These are phyloP conservation scores for Achaetomiella virescens DNA, from an alignment of 495 filamentous ascomycete genomes.

Conservation along the genomic window DNA sequence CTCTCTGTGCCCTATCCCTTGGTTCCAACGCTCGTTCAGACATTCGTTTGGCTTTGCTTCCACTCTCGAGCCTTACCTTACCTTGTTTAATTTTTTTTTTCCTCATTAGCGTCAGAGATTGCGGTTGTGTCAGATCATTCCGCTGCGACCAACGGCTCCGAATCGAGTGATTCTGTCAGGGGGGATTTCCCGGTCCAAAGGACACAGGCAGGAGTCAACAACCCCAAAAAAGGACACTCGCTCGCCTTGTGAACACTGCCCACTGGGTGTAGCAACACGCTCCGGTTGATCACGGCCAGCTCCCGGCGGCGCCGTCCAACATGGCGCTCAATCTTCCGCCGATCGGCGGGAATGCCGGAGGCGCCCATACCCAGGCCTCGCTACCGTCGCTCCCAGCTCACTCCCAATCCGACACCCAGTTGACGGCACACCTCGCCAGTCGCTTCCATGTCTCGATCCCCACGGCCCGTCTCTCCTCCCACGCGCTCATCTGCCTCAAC, in stretches of 20 bases:
- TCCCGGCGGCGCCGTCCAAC: conserved; percentile 23
- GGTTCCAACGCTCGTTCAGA: conserved; percentile 29
- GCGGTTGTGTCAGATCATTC: neutral
- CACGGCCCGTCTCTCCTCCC: conserved; percentile 79
- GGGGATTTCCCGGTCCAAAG: neutral
- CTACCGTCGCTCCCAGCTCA: conserved; percentile 82
- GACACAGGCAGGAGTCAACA: neutral
- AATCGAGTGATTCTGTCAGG: neutral
- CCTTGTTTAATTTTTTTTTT: conserved; percentile 4
- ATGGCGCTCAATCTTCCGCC: conserved; percentile 44
- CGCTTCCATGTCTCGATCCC: conserved; percentile 88
- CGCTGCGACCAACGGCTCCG: neutral
- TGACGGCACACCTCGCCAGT: conserved; percentile 92
- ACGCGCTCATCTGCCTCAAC: conserved; percentile 85
- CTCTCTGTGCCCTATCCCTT: conserved; percentile 9
- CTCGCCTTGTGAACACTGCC: neutral
- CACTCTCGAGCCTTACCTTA: neutral
- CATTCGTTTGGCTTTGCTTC: conserved; percentile 26
- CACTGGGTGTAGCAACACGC: neutral
- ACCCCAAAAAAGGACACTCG: neutral
- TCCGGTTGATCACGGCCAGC: conserved; percentile 13
- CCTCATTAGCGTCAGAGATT: conserved; percentile 1
- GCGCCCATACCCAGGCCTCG: conserved; percentile 81
- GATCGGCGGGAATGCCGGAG: conserved; percentile 40
- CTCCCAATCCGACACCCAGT: conserved; percentile 90